Evolutionary conservation across 1,284 basidiomycete species (phyloP), one percentile per base, ranked within the genome.

Genomic region (Filobasidium uniguttulatum): DNA sequence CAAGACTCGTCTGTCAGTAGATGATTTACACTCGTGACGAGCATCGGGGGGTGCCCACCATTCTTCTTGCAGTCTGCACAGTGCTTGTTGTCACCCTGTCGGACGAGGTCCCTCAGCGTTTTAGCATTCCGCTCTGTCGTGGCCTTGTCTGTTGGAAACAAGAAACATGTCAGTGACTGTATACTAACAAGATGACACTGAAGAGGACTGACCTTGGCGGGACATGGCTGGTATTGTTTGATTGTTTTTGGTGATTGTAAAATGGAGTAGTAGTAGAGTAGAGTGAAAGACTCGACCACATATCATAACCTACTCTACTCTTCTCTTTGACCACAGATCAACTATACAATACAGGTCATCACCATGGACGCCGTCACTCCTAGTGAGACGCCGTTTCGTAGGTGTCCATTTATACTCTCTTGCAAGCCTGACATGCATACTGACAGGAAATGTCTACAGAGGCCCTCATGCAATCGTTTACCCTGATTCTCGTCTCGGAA

Each of bases 31-130:
- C 23, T 29, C 5, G 4, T 14, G 22, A 31, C 43, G 14, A 10
- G 9, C n/a, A n/a, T n/a, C n/a, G n/a, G n/a, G n/a, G n/a, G n/a
- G 44, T 44, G 55, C 77, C 46, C 57, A 85, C 88, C 89, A 68
- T 93, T 90, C 58, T 82, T 80, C 65, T 91, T 89, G 73, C 89
- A 94, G 64, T 94, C 89, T 1, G 85, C 85, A 60, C 91, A 96
- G 19, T 83, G 69, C 71, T 93, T 97, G 73, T 97, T 98, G 58
- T 93, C 89, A 20, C 86, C 83, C 44, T 74, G 74, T 67, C 85
- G 90, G 49, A 94, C 77, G 29, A 93, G 76, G 59, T 89, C 88
- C 45, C 87, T 75, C 15, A 94, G 76, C 14, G 77, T 81, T 51
- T 77, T 77, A 30, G 86, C 74, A 63, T 86, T 77, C 54, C 77